Evolutionary conservation across 257 asterid species (phyloP), one percentile per base, ranked within the genome.

Genomic region (Galeopsis tetrahit): DNA sequence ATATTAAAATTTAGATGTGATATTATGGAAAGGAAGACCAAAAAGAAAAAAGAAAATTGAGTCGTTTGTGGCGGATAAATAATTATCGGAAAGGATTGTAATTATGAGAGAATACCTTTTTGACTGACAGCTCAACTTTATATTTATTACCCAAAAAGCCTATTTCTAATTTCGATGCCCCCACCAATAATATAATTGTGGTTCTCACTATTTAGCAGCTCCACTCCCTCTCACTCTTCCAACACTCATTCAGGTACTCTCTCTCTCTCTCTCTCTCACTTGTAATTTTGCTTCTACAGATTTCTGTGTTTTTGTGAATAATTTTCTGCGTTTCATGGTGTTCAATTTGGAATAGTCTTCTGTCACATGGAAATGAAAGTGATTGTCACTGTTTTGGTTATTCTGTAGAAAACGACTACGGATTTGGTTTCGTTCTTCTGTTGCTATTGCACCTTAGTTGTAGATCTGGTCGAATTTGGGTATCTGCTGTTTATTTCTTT

Each of bases 391-490:
- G 28, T 21, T 21, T 34, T 34, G 38, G 51, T 38, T 33, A 38
- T 13, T 64, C 34, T 48, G 11, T 15, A 13, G 10, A 71, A 34
- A 75, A 55, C 51, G 65, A 10, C 74, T 32, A 32, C 2, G 36
- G 31, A 31, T 21, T 71, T 34, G 5, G 5, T 15, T 7, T 61
- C 42, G 21, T 48, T 51, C 34, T 56, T 53, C 28, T 34, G 58
- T 46, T 66, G 72, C 21, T 63, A 17, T 13, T 8, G 75, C 14
- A 49, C 57, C 15, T 43, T 10, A 39, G 53, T 66, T 33, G 8
- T 61, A 74, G 81, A 77, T 83, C 84, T 77, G 80, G 74, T 33
- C 1, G 40, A 48, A 17, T 67, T 61, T 67, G 28, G 74, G 46
- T 49, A 11, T 68, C 3, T 28, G 5, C 10, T 55, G 66, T 63